Conservation (phyloP, 306 rosid species). For the Cyclanthera cordifolia region DNA sequence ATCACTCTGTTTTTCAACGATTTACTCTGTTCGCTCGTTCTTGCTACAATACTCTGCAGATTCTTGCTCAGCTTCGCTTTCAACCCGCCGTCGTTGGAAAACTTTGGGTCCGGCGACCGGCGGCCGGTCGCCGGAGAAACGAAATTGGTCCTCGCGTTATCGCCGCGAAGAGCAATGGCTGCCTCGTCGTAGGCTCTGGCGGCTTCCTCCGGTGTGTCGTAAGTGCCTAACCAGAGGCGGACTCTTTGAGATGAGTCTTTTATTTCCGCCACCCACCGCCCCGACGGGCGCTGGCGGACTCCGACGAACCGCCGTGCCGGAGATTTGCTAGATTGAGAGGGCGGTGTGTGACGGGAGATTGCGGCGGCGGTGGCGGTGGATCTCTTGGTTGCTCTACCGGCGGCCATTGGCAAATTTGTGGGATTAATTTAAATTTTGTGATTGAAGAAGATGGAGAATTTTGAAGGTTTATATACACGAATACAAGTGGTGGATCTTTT, state of each 20-base stretch:
- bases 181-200: conserved; percentile 91
- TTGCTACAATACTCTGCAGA: conserved; percentile 63
- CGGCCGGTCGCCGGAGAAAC: conserved; percentile 15
- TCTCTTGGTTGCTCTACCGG: conserved; percentile 32
- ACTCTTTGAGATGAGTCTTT: conserved; percentile 84
- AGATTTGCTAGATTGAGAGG: conserved; percentile 20
- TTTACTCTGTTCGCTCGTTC: conserved; percentile 30
- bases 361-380: conserved; percentile 11
- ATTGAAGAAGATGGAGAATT: conserved; percentile 18
- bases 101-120: background rate
- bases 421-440: background rate
- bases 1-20: conserved; percentile 69
- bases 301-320: conserved; percentile 51
- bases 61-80: conserved; percentile 70
- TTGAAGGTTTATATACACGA: conserved; percentile 10
- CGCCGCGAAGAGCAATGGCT: conserved; percentile 61
- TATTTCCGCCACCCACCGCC: conserved; percentile 93
- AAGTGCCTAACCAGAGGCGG: conserved; percentile 84
- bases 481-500: background rate
- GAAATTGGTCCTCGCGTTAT: conserved; percentile 75
- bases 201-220: conserved; percentile 82
- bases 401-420: conserved; percentile 32
- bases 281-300: conserved; percentile 79
- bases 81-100: conserved; percentile 9
- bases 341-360: background rate